Evolutionary conservation across 768 basidiomycete genomes (phyloP), one percentile per base, ranked within the genome.

Genomic region (Pisolithus marmoratus): DNA sequence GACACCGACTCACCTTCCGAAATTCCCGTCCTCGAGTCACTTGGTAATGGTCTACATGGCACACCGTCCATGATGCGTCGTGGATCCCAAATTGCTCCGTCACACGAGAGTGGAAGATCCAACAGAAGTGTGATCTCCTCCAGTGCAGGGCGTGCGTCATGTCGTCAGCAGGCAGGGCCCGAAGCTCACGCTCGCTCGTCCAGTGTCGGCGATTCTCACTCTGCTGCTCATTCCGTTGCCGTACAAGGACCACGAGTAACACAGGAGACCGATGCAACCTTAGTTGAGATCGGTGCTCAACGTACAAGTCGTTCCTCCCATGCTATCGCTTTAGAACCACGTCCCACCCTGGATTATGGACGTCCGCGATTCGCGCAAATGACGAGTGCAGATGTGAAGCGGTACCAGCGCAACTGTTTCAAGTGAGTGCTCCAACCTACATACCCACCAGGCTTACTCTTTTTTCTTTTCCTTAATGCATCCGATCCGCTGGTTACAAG

Each of bases 81-180:
- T 5, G 19, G 46, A 22, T 22, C 19, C 37, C 46, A n/a, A 19
- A 22, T 8, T 12, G 22, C 8, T 11, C 12, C 37, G 46, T 47
- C 46, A 47, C 17, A 1, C 12, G 11, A 24, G 20, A 47, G 31
- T 36, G 20, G 3, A 19, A 5, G 29, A 36, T 22, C 46, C n/a
- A 11, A 14, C 9, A 23, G 31, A 23, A 34, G 27, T 19, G 24
- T 36, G 27, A 48, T n/a, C 11, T 63, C 64, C 4, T 27, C 0
- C 17, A 41, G 38, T 46, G 20, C n/a, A 20, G 65, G 61, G 9
- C 61, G 62, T 29, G 46, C 53, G 1, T 61, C 64, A 17, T 62
- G 62, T 46, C 62, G 60, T 43, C 51, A 40, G 8, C 50, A 66
- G 38, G 57, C 2, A 22, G 66, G 60, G 7, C 50, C 54, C 15